A percentile compares a stretch with the other conserved stretches of the same genome.
phyloP scores from a whole-genome alignment of 2,329 filamentous ascomycete species.

The Colletotrichum lini region DNA sequence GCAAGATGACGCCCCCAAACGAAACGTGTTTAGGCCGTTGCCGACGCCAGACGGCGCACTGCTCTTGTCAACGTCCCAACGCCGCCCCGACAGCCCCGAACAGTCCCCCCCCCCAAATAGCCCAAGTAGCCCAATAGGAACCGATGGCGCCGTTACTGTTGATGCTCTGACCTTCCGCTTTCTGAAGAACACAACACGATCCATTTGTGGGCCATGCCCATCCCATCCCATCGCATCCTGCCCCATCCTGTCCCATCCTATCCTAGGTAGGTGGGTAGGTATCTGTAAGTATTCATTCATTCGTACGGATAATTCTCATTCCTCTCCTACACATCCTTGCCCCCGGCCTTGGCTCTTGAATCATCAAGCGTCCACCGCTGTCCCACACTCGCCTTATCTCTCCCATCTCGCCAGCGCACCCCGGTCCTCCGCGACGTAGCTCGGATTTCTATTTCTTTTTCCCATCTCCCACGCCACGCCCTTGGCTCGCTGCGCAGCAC shows the following conservation, averaged over 20 bases:
- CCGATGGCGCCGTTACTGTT: constrained; percentile 20
- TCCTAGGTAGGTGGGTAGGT: too few relatives aligned
- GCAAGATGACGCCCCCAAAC: constrained; percentile 26
- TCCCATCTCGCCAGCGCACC: constrained; percentile 25
- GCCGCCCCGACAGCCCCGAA: constrained; percentile 3
- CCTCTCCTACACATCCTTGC: constrained; percentile 1
- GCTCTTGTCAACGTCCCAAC: constrained; percentile 1
- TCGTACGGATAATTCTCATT: neutral
- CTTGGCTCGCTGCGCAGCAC: neutral
- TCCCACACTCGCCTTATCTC: constrained; percentile 40
- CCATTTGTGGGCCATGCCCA: neutral
- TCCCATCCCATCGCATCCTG: neutral
- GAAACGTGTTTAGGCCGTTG: constrained; percentile 37
- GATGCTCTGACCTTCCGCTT: constrained; percentile 38
- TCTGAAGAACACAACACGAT: constrained; percentile 12
- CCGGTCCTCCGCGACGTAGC: constrained; percentile 29
- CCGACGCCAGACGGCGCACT: constrained; percentile 5
- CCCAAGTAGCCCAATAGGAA: constrained; percentile 27
- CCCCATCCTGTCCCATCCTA: too few relatives aligned
- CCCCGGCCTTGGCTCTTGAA: constrained; percentile 37
- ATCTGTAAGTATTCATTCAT: too few relatives aligned
- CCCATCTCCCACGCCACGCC: constrained; percentile 28
- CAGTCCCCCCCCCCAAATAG: too few relatives aligned
- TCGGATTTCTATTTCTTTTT: constrained; percentile 36
- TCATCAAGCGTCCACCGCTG: constrained; percentile 36